Evolutionary conservation across 148 eudicot species (phyloP), one percentile per base, ranked within the genome.

Genomic region (Bassia scoparia): DNA sequence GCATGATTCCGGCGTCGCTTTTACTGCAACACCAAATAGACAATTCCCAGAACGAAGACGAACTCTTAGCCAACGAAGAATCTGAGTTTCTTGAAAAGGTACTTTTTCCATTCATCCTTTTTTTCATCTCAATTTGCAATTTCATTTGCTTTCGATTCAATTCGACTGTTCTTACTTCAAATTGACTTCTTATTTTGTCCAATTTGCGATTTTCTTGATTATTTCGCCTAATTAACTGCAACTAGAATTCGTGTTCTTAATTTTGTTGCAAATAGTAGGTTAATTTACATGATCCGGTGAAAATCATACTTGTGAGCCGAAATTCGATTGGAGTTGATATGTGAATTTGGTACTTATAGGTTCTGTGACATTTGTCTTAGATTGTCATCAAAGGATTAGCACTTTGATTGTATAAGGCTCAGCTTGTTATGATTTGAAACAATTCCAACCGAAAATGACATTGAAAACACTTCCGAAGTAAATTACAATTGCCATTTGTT

Each of bases 51-150:
- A 86, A 68, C 81, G 97, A 93, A 56, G 98, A 93, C 68, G 97
- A 93, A 70, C 89, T 87, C 46, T 88, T 93, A 43, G 89, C 95
- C 76, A 70, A 85, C 74, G 95, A 90, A 73, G 98, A 93, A 78
- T 79, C 92, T 64, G 90, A 91, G 24, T 84, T 76, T 76, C 88
- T 85, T 65, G 86, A 89, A 3, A 90, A 90, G 96, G 98, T 93
- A 29, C 8, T 5, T 23, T 54, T 63, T 69, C 30, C 70, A 5
- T 6, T 7, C 29, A 29, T n/a, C 30, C 2, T 21, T 16, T 30
- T 54, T 69, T 54, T 67, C 0, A 10, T 3, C 5, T 37, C 24
- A 18, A 26, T 66, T 38, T 14, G 34, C 29, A 53, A 23, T 10
- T 56, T 20, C 27, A 0, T 6, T 10, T 17, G 46, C 15, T 46